phyloP scores from a whole-genome alignment of 2,329 filamentous ascomycete species.

The Botrytis tulipae region DNA sequence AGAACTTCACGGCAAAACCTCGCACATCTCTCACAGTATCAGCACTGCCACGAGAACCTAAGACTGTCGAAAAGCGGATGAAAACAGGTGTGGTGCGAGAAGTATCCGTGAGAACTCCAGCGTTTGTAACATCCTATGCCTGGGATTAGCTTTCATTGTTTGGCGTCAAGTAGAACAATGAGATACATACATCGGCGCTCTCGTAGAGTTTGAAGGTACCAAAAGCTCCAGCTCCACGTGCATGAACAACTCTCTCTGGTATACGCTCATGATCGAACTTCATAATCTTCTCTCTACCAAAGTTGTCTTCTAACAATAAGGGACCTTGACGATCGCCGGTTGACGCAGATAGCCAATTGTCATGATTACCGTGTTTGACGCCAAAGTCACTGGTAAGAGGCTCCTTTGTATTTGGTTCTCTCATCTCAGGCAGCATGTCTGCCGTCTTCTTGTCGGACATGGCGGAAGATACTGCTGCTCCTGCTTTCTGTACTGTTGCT shows the following conservation, averaged over 20 bases:
- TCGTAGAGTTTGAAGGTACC: slow-evolving; percentile 66
- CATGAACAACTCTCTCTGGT: slow-evolving; percentile 64
- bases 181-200: slow-evolving; percentile 47
- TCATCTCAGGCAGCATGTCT: slow-evolving; percentile 45
- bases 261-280: slow-evolving; percentile 76
- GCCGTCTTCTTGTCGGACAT: slow-evolving; percentile 35
- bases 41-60: slow-evolving; percentile 71
- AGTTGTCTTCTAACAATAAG: slow-evolving; percentile 67
- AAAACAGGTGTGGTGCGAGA: slow-evolving; percentile 66
- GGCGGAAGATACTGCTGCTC: slow-evolving; percentile 28
- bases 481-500: slow-evolving; percentile 27
- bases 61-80: slow-evolving; percentile 74
- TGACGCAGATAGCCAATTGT: slow-evolving; percentile 71
- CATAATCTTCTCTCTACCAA: slow-evolving; percentile 70
- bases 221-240: slow-evolving; percentile 62
- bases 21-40: slow-evolving; percentile 83
- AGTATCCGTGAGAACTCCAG: slow-evolving; percentile 66
- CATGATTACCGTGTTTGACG: slow-evolving; percentile 68
- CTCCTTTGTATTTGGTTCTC: slow-evolving; percentile 56
- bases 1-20: slow-evolving; percentile 76
- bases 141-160: not conserved
- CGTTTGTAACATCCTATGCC: slow-evolving; percentile 50
- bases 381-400: slow-evolving; percentile 76
- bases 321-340: slow-evolving; percentile 65
- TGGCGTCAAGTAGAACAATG: too few relatives aligned